Base-by-base conservation (phyloP, 139 green algal species). In the Mesotaenium endlicherianum region DNA sequence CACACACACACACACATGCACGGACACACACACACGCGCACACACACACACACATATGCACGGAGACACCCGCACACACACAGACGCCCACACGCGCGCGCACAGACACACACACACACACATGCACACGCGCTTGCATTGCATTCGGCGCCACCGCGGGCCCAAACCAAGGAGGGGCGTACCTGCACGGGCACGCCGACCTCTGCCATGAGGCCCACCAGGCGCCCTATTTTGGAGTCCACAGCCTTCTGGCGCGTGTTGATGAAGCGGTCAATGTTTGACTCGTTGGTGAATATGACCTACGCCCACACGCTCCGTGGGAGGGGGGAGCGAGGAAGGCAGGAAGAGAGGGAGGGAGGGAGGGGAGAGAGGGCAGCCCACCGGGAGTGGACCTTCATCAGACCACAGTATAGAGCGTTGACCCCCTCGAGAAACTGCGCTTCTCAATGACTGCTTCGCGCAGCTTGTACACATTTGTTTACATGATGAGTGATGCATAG, bases 201-300 rank as follows among this genome's bases (percentile, higher is more conserved):
- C 0, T 49, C 36, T 2, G 26, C 1, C n/a, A 39, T 34, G 39
- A 82, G 38, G 5, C 75, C 75, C 1, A 49, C 40, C 39, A 82
- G 26, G 3, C 75, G 39, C 4, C 75, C 75, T 6, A 82, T 74
- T 50, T 82, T 82, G 50, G 49, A 77, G 3, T 82, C 75, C 80
- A 82, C 80, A 20, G 75, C 75, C 20, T 82, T 82, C 14, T 82
- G 75, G 3, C 75, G 75, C 26, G n/a, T 78, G 20, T 82, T 82
- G 39, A 38, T 53, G n/a, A 36, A 82, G 26, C 75, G 47, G 30
- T 82, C 75, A 36, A 82, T 82, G 41, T 82, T 82, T 0, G 75
- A 82, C 75, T 82, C 75, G 17, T 82, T 82, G 3, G 75, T 82
- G 11, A 82, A 82, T n/a, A 82, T 75, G 4, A 82, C 75, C 75